Percentiles rank a stretch among this genome's conserved stretches.
Evolutionary conservation across 2,329 filamentous ascomycete species (phyloP).

Genomic region (Endothia cerciana): DNA sequence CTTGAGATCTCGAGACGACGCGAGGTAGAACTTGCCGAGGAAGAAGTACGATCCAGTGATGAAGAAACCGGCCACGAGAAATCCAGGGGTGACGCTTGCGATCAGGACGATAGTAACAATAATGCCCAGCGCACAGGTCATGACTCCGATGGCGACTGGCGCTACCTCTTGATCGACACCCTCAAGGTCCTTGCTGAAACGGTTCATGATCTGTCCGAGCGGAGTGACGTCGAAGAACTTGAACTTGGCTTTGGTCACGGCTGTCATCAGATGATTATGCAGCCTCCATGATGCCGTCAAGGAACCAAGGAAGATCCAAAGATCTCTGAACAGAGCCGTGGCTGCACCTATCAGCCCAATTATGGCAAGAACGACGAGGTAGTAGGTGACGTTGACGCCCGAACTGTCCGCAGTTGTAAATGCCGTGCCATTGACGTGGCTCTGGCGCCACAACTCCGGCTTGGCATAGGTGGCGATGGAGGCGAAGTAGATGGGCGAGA

Average conservation of each 20-base stretch:
- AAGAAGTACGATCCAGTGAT: constrained; percentile 83
- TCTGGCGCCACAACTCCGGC: constrained; percentile 40
- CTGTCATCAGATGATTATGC: constrained; percentile 76
- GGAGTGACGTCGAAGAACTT: constrained; percentile 98
- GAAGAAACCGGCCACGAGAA: constrained; percentile 83
- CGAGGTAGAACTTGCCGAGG: constrained; percentile 86
- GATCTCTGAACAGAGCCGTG: constrained; percentile 81
- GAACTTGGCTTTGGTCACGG: constrained; percentile 88
- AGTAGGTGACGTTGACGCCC: constrained; percentile 82
- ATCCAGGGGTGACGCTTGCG: constrained; percentile 84
- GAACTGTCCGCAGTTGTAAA: constrained; percentile 42
- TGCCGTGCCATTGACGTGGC: constrained; percentile 45
- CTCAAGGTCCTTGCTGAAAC: constrained; percentile 97
- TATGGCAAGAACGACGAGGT: constrained; percentile 78
- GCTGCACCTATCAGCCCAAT: constrained; percentile 78
- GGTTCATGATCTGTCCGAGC: constrained; percentile 94
- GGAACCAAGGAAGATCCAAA: constrained; percentile 91
- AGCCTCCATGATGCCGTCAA: constrained; percentile 84
- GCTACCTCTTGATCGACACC: constrained; percentile 95
- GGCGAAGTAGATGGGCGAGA: constrained; percentile 45
- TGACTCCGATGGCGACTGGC: constrained; percentile 79
- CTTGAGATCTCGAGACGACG: constrained; percentile 93
- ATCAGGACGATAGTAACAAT: constrained; percentile 88
- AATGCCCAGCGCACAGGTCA: constrained; percentile 67
- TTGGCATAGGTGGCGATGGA: constrained; percentile 44